Conservation (phyloP, 306 rosid genomes). For the Rosa persica region DNA sequence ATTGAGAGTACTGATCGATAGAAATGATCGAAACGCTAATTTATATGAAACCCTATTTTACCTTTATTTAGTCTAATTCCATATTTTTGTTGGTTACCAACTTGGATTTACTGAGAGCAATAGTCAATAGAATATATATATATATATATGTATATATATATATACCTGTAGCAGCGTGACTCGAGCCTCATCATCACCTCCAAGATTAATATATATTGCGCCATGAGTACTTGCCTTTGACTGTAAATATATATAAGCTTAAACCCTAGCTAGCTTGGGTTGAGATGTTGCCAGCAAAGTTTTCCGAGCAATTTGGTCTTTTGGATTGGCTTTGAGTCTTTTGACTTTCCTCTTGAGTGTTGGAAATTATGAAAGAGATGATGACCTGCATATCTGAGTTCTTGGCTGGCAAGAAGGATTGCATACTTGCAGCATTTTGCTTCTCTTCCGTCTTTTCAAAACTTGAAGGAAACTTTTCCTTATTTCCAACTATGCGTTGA, state of each 20-base stretch:
- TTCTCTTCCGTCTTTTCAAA: background rate
- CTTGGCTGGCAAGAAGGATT: conserved; percentile 5
- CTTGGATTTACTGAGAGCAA: background rate
- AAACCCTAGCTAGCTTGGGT: background rate
- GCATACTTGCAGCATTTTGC: background rate
- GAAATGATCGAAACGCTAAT: background rate
- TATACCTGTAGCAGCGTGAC: background rate
- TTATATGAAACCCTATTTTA: no score
- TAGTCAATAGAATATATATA: background rate
- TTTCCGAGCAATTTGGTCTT: background rate
- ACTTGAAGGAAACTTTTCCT: background rate
- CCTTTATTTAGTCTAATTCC: background rate
- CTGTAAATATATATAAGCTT: background rate
- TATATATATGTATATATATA: background rate
- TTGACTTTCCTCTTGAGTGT: background rate
- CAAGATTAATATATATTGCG: background rate
- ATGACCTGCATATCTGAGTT: background rate
- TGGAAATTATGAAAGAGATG: background rate
- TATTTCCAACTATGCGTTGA: background rate
- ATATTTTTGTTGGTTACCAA: conserved; percentile 4
- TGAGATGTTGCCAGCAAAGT: conserved; percentile 1
- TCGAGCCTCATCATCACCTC: background rate
- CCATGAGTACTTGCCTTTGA: conserved; percentile 1
- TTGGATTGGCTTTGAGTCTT: background rate
- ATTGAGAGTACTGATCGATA: background rate